Conservation (phyloP, 768 basidiomycete genomes). For the Rubroboletus satanas region DNA sequence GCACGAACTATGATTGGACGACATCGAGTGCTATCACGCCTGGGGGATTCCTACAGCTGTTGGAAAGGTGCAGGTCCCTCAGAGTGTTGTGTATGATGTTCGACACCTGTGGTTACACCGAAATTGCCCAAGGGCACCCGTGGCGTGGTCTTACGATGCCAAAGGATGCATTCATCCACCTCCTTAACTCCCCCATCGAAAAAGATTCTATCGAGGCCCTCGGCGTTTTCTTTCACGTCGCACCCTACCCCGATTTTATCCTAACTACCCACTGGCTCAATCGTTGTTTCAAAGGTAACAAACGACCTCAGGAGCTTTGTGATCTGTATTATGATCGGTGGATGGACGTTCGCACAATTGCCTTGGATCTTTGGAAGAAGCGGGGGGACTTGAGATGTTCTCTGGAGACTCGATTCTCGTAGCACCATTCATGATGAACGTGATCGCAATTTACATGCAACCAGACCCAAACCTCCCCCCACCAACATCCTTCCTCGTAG, state of each 20-base stretch:
- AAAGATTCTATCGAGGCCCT: conserved; percentile 8
- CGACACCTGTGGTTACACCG: conserved; percentile 8
- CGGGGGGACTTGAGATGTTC: conserved; percentile 2
- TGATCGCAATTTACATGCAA: no score
- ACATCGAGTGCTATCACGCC: conserved; percentile 7
- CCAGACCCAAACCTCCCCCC: no score
- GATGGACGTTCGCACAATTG: background rate
- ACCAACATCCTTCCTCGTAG: no score
- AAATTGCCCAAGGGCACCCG: conserved; percentile 5
- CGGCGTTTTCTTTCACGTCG: conserved; percentile 9
- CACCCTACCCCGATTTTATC: background rate
- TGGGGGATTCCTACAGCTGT: conserved; percentile 5
- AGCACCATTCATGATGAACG: background rate
- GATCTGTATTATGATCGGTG: conserved; percentile 2
- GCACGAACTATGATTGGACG: background rate
- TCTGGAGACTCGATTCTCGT: background rate
- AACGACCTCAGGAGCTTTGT: background rate
- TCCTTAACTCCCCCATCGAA: conserved; percentile 4
- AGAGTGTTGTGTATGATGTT: background rate
- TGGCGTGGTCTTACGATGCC: conserved; percentile 10
- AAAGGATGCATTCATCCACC: background rate
- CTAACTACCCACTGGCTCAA: conserved; percentile 4
- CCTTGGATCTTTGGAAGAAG: background rate
- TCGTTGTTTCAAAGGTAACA: background rate
- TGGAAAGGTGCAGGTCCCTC: conserved; percentile 14